Conservation (phyloP, 2,329 filamentous ascomycete genomes). For the Teratosphaeria gauchensis region DNA sequence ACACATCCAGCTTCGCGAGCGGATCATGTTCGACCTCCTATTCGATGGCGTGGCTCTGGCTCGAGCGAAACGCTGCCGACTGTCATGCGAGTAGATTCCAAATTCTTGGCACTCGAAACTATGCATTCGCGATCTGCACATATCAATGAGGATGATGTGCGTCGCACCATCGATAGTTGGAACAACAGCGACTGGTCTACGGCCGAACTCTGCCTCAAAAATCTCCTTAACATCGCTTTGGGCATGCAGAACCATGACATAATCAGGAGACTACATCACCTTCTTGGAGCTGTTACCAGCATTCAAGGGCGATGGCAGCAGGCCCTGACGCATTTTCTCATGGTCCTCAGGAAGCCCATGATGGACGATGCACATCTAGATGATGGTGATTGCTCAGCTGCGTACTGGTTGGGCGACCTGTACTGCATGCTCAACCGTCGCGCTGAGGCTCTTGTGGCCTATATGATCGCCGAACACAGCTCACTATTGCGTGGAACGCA, state of each 20-base stretch:
- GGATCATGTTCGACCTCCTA: background rate
- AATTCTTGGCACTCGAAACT: background rate
- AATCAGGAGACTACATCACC: background rate
- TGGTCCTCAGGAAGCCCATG: constrained; percentile 11
- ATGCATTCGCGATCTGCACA: background rate
- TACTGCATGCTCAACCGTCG: constrained; percentile 13
- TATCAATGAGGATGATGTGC: background rate
- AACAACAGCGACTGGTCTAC: background rate
- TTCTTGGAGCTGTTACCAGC: background rate
- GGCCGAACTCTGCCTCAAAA: background rate
- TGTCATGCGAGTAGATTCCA: background rate
- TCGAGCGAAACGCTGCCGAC: background rate
- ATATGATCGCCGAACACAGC: constrained; percentile 12
- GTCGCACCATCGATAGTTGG: background rate
- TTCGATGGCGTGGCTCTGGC: no score
- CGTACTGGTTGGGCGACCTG: constrained; percentile 18
- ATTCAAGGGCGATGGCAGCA: background rate
- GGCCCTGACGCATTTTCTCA: constrained; percentile 12
- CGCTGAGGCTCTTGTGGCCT: constrained; percentile 15
- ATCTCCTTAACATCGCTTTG: background rate
- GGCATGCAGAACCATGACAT: background rate
- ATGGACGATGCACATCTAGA: constrained; percentile 8
- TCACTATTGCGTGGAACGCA: constrained; percentile 3
- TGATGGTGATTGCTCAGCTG: constrained; percentile 16
- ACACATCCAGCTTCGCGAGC: background rate